These are phyloP conservation scores for Aspergillus fructus DNA, from an alignment of 2,329 filamentous ascomycete species.

Conservation along the genomic window DNA sequence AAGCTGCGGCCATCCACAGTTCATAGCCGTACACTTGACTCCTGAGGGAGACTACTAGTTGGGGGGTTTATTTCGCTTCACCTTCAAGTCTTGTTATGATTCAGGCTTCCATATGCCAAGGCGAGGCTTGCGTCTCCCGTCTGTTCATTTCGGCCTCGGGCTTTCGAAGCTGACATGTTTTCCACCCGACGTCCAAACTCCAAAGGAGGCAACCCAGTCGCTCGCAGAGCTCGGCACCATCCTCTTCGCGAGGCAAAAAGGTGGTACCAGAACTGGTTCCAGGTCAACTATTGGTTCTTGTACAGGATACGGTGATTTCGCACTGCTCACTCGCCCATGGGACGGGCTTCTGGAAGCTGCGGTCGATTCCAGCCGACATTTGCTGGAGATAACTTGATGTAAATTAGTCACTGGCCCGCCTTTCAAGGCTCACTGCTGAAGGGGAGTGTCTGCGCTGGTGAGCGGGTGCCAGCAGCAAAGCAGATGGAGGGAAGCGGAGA, in stretches of 20 bases:
- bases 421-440: neutral
- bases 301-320: slow-evolving; percentile 1
- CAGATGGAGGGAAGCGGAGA: neutral
- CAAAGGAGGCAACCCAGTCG: slow-evolving; percentile 19
- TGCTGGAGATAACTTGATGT: neutral
- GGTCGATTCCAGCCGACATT: neutral
- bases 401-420: neutral
- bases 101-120: slow-evolving; percentile 5
- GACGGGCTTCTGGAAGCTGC: neutral
- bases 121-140: slow-evolving; percentile 3
- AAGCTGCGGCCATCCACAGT: neutral
- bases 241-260: slow-evolving; percentile 8
- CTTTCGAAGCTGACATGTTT: slow-evolving; percentile 12
- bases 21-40: neutral
- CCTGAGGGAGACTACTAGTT: neutral
- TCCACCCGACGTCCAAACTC: slow-evolving; percentile 9
- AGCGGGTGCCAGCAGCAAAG: neutral
- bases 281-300: slow-evolving; percentile 4
- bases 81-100: neutral
- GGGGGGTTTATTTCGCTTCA: too few relatives aligned
- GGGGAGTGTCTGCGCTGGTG: neutral
- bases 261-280: neutral
- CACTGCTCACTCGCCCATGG: neutral
- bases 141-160: neutral
- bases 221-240: slow-evolving; percentile 5